Base-by-base conservation (phyloP, 1,284 basidiomycete species). In the Marasmius tenuissimus region DNA sequence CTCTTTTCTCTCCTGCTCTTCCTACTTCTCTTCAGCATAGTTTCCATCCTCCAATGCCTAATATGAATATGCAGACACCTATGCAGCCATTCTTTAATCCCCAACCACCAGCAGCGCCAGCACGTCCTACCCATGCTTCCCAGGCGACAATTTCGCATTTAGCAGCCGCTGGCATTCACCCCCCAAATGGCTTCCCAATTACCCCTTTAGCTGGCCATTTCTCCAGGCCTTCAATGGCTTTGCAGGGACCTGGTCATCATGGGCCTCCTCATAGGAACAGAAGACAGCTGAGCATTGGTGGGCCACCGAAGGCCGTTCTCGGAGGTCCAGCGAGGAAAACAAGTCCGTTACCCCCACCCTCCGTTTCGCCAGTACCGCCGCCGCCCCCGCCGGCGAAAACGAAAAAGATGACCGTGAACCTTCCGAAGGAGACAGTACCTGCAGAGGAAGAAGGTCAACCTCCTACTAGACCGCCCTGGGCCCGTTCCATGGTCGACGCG, bases 251-350 rank as follows among this genome's bases (percentile, higher is more conserved):
- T 70, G 12, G 68, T 71, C 16, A 64, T 71, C 35, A 68, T 70
- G n/a, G 73, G 73, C 33, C 85, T 45, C 86, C 81, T 14, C 76
- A 75, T 50, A 69, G 81, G 50, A 81, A 73, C 71, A 81, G 77
- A 80, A 78, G 91, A 59, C 84, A 89, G 60, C 82, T 84, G 35
- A 92, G 89, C 68, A 81, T 93, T 62, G 92, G 92, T 14, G 91
- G 91, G 4, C 91, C 91, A 12, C 91, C 92, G 16, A 93, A 93
- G 71, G 92, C 92, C 1, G 81, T 86, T 2, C 76, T 93, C 6
- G 91, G 91, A 16, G 91, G 91, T 1, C 91, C 89, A 8, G 83
- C 85, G 58, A 82, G 88, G 58, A 93, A 91, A 74, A 80, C 86
- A 58, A 89, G 85, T 70, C 89, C 89, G 16, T 73, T 89, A 61